phyloP scores from a whole-genome alignment of 148 eudicot species.

The Oxyria digyna region DNA sequence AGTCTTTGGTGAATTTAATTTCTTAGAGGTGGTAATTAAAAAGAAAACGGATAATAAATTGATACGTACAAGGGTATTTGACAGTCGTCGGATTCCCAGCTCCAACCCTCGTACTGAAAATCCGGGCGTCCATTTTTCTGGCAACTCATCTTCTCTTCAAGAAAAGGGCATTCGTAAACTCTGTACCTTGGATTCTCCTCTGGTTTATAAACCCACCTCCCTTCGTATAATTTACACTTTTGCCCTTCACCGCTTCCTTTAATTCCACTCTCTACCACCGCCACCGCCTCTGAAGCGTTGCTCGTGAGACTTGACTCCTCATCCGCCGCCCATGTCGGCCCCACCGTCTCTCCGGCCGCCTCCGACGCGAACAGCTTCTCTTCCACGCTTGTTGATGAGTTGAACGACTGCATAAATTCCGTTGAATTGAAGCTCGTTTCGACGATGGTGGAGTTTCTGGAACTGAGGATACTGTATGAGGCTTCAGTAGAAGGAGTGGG shows the following conservation, averaged over 20 bases:
- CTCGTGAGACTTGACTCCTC: background rate
- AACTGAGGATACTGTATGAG: background rate
- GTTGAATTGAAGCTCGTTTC: background rate
- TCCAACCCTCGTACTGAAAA: slow-evolving; percentile 29
- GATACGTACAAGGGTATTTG: slow-evolving; percentile 32
- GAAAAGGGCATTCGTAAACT: slow-evolving; percentile 22
- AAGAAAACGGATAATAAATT: no score
- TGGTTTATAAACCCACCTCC: slow-evolving; percentile 37
- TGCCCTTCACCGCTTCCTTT: background rate
- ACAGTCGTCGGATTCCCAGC: slow-evolving; percentile 39
- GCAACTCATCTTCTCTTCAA: slow-evolving; percentile 46
- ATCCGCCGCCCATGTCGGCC: background rate
- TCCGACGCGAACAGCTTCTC: slow-evolving; percentile 4
- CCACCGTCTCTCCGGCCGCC: background rate
- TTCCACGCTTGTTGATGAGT: background rate
- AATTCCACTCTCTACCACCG: background rate
- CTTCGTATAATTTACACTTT: slow-evolving; percentile 30
- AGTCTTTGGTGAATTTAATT: no score
- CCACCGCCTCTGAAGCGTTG: background rate
- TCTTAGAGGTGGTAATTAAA: no score
- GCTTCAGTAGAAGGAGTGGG: background rate
- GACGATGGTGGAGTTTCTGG: background rate
- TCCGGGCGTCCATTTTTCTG: slow-evolving; percentile 44
- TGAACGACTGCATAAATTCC: background rate
- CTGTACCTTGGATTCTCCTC: slow-evolving; percentile 16